Conservation (phyloP, 768 basidiomycete genomes). For the Candolleomyces eurysporus region DNA sequence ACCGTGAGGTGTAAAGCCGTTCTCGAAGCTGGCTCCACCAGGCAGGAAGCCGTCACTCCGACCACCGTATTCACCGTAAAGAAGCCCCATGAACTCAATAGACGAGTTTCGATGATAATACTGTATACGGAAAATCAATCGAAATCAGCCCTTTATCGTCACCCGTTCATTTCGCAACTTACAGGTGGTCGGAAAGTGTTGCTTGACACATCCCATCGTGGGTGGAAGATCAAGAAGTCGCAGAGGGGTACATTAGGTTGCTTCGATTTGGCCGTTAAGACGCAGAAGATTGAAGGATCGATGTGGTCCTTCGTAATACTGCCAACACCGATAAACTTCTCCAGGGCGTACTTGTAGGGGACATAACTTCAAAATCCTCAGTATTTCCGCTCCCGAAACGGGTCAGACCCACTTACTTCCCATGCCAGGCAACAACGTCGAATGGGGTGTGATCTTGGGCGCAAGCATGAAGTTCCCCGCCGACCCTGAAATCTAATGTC, state of each 20-base stretch:
- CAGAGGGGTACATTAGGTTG: slow-evolving; percentile 54
- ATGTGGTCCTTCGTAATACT: slow-evolving; percentile 68
- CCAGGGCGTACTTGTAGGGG: slow-evolving; percentile 64
- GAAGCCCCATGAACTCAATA: slow-evolving; percentile 63
- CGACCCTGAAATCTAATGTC: slow-evolving; percentile 36
- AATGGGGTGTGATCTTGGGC: slow-evolving; percentile 65
- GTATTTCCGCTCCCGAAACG: not conserved
- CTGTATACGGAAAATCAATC: slow-evolving; percentile 21
- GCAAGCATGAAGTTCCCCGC: slow-evolving; percentile 52
- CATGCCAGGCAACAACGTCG: slow-evolving; percentile 72
- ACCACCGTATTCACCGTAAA: slow-evolving; percentile 64
- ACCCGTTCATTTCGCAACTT: slow-evolving; percentile 14
- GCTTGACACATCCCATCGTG: slow-evolving; percentile 61
- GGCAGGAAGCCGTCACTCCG: slow-evolving; percentile 62
- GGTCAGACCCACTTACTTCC: slow-evolving; percentile 45
- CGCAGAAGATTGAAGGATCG: slow-evolving; percentile 68
- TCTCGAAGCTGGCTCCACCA: slow-evolving; percentile 61
- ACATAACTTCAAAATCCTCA: slow-evolving; percentile 44
- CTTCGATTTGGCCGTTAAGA: slow-evolving; percentile 65
- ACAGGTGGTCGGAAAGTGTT: slow-evolving; percentile 62
- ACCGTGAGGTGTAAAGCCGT: slow-evolving; percentile 64
- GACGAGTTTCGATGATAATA: slow-evolving; percentile 66
- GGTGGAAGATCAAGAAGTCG: slow-evolving; percentile 64
- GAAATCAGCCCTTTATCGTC: not conserved
- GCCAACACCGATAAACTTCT: slow-evolving; percentile 62